Conservation (phyloP, 352 stramenopile species). For the Phytophthora sansomeana region DNA sequence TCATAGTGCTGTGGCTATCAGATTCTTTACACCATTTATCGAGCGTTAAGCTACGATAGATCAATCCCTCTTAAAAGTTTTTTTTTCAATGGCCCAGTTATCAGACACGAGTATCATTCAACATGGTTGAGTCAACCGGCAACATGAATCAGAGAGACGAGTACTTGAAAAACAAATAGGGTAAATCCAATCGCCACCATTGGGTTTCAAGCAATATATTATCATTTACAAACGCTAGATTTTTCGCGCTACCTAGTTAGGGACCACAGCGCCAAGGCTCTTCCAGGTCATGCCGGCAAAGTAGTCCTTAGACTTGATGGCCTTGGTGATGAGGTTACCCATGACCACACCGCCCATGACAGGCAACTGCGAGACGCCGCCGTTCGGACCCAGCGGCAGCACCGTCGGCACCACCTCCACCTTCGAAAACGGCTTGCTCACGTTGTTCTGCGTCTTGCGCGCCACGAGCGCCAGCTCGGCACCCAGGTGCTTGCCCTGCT, state of each 20-base stretch:
- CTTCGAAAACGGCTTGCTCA: constrained; percentile 55
- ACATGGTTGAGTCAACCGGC: too few relatives aligned
- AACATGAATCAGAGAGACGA: too few relatives aligned
- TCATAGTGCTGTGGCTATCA: too few relatives aligned
- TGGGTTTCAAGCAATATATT: too few relatives aligned
- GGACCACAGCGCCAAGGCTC: constrained; percentile 37
- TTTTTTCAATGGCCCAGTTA: too few relatives aligned
- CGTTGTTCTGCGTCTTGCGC: constrained; percentile 44
- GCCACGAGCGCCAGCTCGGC: constrained; percentile 45
- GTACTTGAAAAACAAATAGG: too few relatives aligned
- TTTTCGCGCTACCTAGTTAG: constrained; percentile 43
- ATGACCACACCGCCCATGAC: constrained; percentile 57
- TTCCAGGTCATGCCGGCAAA: constrained; percentile 51
- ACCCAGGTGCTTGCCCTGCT: constrained; percentile 55
- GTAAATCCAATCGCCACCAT: too few relatives aligned
- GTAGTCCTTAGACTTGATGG: constrained; percentile 60
- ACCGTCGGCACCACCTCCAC: constrained; percentile 41
- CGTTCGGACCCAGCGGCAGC: constrained; percentile 60
- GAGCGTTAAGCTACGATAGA: too few relatives aligned
- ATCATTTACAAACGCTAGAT: too few relatives aligned
- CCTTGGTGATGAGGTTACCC: constrained; percentile 58
- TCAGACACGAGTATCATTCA: too few relatives aligned
- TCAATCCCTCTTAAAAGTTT: too few relatives aligned
- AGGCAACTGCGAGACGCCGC: constrained; percentile 61
- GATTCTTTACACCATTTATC: too few relatives aligned